These are phyloP conservation scores for Strobilomyces dryophilus DNA, from an alignment of 768 basidiomycete genomes.

Conservation along the genomic window DNA sequence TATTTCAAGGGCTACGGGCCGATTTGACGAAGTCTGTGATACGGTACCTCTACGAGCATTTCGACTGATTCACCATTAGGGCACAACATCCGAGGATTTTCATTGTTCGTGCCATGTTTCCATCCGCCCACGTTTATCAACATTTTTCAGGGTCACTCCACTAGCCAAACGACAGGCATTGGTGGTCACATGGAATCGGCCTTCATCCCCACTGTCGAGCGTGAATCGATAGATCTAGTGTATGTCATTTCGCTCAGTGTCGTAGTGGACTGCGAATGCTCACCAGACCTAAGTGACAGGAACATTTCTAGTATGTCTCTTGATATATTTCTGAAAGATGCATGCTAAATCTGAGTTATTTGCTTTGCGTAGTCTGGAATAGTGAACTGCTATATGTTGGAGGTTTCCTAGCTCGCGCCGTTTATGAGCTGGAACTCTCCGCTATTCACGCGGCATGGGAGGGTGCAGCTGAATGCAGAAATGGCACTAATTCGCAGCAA, in stretches of 20 bases:
- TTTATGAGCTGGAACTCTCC: constrained; percentile 79
- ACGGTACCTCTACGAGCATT: too few species aligned
- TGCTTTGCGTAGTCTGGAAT: constrained; percentile 71
- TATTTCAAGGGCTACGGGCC: too few species aligned
- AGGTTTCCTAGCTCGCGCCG: constrained; percentile 73
- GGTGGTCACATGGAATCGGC: constrained; percentile 2
- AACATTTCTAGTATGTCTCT: background rate
- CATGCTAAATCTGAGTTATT: too few species aligned
- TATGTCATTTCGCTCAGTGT: background rate
- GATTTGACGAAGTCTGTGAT: too few species aligned
- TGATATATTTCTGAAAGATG: too few species aligned
- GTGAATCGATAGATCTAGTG: constrained; percentile 1
- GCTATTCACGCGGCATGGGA: constrained; percentile 36
- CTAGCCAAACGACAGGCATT: constrained; percentile 1
- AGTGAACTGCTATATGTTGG: constrained; percentile 81
- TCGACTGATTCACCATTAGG: background rate
- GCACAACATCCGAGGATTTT: background rate
- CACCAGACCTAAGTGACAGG: background rate
- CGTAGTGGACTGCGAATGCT: background rate
- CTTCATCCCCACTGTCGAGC: constrained; percentile 2
- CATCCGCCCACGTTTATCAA: background rate
- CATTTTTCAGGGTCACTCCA: constrained; percentile 2
- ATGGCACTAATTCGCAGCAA: too few species aligned
- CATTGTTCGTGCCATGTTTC: background rate
- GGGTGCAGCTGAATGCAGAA: background rate